Evolutionary conservation across 805 yeast species (phyloP).

Genomic region (Starmerella khaoyaiensis): DNA sequence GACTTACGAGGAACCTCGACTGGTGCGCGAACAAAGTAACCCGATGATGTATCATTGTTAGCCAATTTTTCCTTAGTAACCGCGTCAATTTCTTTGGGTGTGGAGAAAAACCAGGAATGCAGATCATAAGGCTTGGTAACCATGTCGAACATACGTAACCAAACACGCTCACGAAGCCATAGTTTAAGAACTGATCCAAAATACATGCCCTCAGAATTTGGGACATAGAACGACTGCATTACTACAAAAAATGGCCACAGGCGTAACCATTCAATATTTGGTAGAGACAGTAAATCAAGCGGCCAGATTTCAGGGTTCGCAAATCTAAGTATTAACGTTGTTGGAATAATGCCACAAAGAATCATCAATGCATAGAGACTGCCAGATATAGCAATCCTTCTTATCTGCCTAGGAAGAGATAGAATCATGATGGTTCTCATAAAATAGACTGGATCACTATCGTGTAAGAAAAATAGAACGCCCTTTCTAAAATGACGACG

Average conservation of each 20-base stretch:
- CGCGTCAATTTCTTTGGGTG: slow-evolving; percentile 33
- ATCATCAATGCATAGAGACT: slow-evolving; percentile 39
- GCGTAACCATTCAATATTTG: slow-evolving; percentile 8
- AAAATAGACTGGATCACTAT: slow-evolving; percentile 88
- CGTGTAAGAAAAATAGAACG: slow-evolving; percentile 77
- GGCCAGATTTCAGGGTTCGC: slow-evolving; percentile 18
- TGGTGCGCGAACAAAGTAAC: slow-evolving; percentile 76
- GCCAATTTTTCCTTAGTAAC: slow-evolving; percentile 31
- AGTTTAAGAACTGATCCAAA: slow-evolving; percentile 45
- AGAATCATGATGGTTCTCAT: slow-evolving; percentile 76
- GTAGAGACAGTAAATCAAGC: slow-evolving; percentile 23
- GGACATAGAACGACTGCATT: slow-evolving; percentile 1
- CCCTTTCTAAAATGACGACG: slow-evolving; percentile 75
- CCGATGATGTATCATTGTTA: slow-evolving; percentile 59
- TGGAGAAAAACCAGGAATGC: slow-evolving; percentile 31
- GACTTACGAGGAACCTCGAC: slow-evolving; percentile 50
- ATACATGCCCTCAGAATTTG: slow-evolving; percentile 34
- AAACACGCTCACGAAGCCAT: slow-evolving; percentile 34
- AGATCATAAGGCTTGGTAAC: slow-evolving; percentile 14
- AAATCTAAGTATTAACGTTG: slow-evolving; percentile 39
- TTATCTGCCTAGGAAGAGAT: slow-evolving; percentile 58
- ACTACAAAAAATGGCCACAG: slow-evolving; percentile 13
- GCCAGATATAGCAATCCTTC: slow-evolving; percentile 56
- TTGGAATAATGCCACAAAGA: slow-evolving; percentile 56
- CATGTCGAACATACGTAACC: slow-evolving; percentile 17